These are phyloP conservation scores for Halenospora varia DNA, from an alignment of 495 filamentous ascomycete species.

Conservation along the genomic window DNA sequence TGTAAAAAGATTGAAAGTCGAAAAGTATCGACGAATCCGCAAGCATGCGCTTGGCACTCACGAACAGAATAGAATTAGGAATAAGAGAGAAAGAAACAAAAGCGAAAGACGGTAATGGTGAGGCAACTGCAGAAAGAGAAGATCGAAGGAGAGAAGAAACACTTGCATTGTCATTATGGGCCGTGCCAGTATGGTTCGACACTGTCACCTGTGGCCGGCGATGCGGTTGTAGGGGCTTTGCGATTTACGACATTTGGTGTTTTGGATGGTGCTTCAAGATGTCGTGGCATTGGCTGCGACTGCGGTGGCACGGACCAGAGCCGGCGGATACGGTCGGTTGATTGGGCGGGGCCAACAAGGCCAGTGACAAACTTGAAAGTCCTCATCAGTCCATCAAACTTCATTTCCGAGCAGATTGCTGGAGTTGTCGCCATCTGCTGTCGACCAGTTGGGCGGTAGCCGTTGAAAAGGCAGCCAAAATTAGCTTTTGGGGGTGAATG, in stretches of 20 bases:
- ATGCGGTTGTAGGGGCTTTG: slow-evolving; percentile 4
- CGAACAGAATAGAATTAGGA: slow-evolving; percentile 22
- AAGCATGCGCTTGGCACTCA: slow-evolving; percentile 2
- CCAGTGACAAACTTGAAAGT: not conserved
- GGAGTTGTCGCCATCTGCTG: not conserved
- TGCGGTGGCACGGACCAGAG: not conserved
- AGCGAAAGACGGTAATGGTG: slow-evolving; percentile 12
- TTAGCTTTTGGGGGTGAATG: not conserved
- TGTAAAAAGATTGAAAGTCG: slow-evolving; percentile 32
- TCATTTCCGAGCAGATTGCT: not conserved
- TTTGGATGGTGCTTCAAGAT: slow-evolving; percentile 22
- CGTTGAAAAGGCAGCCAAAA: not conserved
- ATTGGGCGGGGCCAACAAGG: not conserved
- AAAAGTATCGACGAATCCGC: slow-evolving; percentile 18
- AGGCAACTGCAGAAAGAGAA: slow-evolving; percentile 16
- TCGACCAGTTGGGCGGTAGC: not conserved
- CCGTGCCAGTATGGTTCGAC: not conserved
- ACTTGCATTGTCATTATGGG: slow-evolving; percentile 14
- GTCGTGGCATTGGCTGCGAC: not conserved
- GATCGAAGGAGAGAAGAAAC: slow-evolving; percentile 28
- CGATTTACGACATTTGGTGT: slow-evolving; percentile 22
- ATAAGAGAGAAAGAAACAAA: slow-evolving; percentile 40
- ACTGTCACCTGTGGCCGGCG: slow-evolving; percentile 4
- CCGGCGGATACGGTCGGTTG: not conserved
- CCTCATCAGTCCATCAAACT: not conserved